Conservation (phyloP, 768 basidiomycete species). For the Boletus rubescentipes region DNA sequence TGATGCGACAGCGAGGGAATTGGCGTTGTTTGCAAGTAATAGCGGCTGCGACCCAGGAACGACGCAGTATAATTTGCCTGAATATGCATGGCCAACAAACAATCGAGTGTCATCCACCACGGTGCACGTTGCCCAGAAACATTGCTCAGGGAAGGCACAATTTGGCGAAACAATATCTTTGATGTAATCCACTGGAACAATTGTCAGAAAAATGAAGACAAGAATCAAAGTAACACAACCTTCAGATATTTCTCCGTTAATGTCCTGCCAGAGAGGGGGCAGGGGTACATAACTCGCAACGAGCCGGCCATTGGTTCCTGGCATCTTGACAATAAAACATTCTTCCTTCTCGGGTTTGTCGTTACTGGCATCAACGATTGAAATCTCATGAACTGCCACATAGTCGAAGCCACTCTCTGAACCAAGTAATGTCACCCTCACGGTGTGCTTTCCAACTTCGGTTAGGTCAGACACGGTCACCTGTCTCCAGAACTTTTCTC, state of each 20-base stretch:
- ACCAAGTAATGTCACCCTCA: conserved; percentile 41
- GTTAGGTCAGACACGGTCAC: conserved; percentile 19
- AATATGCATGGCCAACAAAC: conserved; percentile 63
- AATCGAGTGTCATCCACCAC: conserved; percentile 25
- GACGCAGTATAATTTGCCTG: conserved; percentile 63
- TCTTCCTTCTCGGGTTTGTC: conserved; percentile 2
- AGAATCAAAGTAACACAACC: conserved; percentile 31
- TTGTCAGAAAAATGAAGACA: conserved; percentile 10
- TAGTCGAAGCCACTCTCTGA: conserved; percentile 35
- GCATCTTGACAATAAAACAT: conserved; percentile 25
- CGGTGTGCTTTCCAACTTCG: not conserved
- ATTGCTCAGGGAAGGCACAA: conserved; percentile 59
- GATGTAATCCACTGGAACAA: conserved; percentile 12
- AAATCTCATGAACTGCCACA: conserved; percentile 29
- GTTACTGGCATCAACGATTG: not conserved
- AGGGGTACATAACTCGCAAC: conserved; percentile 24
- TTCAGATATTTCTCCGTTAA: conserved; percentile 47
- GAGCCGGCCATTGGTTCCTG: conserved; percentile 48
- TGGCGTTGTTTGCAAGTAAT: conserved; percentile 52
- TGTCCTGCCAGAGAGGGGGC: conserved; percentile 42
- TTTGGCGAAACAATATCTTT: conserved; percentile 24
- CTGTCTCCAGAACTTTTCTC: conserved; percentile 29
- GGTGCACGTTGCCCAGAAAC: conserved; percentile 42
- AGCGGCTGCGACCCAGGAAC: conserved; percentile 27
- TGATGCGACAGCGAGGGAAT: conserved; percentile 72